Percentiles rank a stretch among this genome's conserved stretches.
These are phyloP conservation scores for Striga asiatica DNA, from an alignment of 257 asterid species.

Conservation along the genomic window DNA sequence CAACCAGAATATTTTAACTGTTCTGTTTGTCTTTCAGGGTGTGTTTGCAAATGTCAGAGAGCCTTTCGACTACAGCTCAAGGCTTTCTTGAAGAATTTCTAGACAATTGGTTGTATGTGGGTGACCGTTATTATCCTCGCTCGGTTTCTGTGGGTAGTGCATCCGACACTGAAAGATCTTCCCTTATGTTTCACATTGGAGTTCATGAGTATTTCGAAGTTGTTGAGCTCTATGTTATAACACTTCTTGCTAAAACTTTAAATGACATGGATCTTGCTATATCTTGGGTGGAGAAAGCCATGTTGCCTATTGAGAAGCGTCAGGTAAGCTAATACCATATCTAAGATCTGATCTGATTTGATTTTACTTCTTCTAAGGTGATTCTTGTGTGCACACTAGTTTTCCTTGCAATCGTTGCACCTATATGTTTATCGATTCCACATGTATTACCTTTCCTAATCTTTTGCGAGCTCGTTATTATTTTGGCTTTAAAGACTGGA, in stretches of 20 bases:
- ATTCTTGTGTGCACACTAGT: not conserved
- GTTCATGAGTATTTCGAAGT: slow-evolving; percentile 55
- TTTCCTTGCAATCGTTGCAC: not conserved
- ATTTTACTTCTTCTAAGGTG: not conserved
- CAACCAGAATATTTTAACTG: slow-evolving; percentile 5
- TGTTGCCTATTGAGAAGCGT: slow-evolving; percentile 55
- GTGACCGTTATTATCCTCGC: slow-evolving; percentile 31
- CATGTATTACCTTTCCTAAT: not conserved
- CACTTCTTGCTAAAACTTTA: slow-evolving; percentile 36
- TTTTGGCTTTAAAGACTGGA: not conserved
- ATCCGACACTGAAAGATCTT: slow-evolving; percentile 21
- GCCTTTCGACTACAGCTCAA: slow-evolving; percentile 35
- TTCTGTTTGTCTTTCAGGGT: slow-evolving; percentile 29
- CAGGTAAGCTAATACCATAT: slow-evolving; percentile 43
- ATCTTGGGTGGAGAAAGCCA: slow-evolving; percentile 71
- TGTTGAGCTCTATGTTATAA: slow-evolving; percentile 67
- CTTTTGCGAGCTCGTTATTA: not conserved
- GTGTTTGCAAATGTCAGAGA: slow-evolving; percentile 54
- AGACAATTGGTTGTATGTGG: slow-evolving; percentile 43
- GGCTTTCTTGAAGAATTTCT: slow-evolving; percentile 63
- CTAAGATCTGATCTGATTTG: slow-evolving; percentile 6
- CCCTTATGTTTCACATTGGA: slow-evolving; percentile 26
- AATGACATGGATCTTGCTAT: slow-evolving; percentile 54
- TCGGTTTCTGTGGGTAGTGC: slow-evolving; percentile 20
- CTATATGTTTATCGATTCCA: not conserved